Evolutionary conservation across 2,329 filamentous ascomycete species (phyloP).

Genomic region (Ceratocystis eucalypticola): DNA sequence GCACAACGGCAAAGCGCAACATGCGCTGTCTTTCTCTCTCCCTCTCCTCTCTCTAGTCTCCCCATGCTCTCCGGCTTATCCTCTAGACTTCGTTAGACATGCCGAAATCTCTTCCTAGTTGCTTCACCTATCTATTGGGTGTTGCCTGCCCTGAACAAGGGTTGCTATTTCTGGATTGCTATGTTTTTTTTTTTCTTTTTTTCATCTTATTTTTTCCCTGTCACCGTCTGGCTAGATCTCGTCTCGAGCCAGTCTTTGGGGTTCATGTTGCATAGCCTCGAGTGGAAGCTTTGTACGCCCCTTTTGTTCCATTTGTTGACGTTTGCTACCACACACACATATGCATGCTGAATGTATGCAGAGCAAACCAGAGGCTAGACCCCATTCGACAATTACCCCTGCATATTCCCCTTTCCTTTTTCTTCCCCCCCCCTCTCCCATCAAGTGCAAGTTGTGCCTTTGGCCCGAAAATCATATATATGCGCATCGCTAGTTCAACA

Average conservation of each 20-base stretch:
- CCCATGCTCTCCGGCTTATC: background rate
- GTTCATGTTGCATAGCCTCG: slow-evolving; percentile 3
- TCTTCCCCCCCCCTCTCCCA: background rate
- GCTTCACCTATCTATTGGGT: background rate
- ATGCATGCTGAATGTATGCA: background rate
- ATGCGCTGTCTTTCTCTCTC: background rate
- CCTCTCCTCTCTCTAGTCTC: background rate
- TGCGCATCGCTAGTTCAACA: slow-evolving; percentile 4
- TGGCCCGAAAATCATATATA: background rate
- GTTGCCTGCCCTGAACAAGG: background rate
- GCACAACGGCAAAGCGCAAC: background rate
- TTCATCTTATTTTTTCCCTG: background rate
- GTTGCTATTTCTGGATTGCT: too few species aligned
- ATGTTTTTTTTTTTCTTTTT: background rate
- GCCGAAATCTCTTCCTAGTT: background rate
- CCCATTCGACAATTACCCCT: background rate
- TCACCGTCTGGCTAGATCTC: background rate
- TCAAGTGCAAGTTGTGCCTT: background rate
- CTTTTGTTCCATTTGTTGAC: background rate
- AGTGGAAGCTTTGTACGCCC: background rate
- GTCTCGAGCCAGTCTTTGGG: background rate
- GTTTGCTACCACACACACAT: background rate
- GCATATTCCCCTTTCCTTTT: slow-evolving; percentile 7
- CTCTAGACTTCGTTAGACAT: background rate
- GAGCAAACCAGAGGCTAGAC: background rate